phyloP scores from a whole-genome alignment of 805 yeast genomes.

The Clavispora vitiphila region DNA sequence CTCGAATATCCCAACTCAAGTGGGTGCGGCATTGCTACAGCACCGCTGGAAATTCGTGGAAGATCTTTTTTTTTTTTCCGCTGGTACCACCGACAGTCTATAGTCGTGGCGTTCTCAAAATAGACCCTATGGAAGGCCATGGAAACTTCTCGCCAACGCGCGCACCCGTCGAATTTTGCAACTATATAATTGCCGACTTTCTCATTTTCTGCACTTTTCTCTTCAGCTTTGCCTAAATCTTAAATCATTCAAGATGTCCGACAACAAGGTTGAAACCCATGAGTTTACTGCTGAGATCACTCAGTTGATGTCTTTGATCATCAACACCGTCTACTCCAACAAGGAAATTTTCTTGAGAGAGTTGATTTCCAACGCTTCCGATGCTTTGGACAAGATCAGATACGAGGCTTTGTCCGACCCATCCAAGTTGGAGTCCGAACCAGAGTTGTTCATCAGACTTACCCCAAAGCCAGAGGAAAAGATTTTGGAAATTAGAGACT shows the following conservation, averaged over 20 bases:
- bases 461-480: constrained; percentile 95
- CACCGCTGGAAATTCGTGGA: no score
- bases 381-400: constrained; percentile 98
- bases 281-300: constrained; percentile 99
- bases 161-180: constrained; percentile 7
- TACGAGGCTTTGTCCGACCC: constrained; percentile 95
- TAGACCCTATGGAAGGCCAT: constrained; percentile 24
- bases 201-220: background rate
- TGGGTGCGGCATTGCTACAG: no score
- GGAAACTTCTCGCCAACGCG: constrained; percentile 22
- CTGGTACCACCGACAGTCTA: background rate
- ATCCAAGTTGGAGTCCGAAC: constrained; percentile 86
- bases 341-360: constrained; percentile 99
- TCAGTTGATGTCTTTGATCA: constrained; percentile 99
- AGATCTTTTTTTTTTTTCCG: no score
- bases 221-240: background rate
- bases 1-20: no score
- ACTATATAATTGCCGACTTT: constrained; percentile 5
- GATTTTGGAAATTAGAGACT: constrained; percentile 94
- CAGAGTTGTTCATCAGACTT: constrained; percentile 93
- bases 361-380: constrained; percentile 96
- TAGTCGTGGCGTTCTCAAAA: background rate
- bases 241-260: constrained; percentile 35
- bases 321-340: constrained; percentile 99
- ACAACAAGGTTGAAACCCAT: constrained; percentile 65